Base-by-base conservation (phyloP, 768 basidiomycete species). In the Asterophora parasitica region DNA sequence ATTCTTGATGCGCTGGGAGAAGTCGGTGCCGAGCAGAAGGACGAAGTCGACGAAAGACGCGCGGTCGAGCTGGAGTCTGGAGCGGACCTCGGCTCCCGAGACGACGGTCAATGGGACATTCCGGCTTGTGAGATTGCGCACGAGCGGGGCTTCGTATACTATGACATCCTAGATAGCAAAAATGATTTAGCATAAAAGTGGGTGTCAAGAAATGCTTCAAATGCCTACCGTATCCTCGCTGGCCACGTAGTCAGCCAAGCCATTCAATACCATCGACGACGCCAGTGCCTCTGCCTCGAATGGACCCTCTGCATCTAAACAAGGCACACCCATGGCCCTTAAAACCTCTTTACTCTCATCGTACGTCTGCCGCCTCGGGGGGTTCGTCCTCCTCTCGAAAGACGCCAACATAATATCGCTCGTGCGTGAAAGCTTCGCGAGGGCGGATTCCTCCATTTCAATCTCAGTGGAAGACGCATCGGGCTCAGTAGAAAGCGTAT, bases 241-340 rank as follows among this genome's bases (percentile, higher is more conserved):
- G 4, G 80, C 88, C 15, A 95, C 93, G 59, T 79, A 92, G 65
- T 96, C 92, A 0, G 89, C 92, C 37, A 74, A 59, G 2, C 93
- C 92, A 23, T 77, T 69, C 12, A 82, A 57, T 9, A 89, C 91
- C 32, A 95, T 71, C 7, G 85, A 76, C 4, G 88, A 79, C 0
- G 92, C 92, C 28, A 95, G 66, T 0, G 88, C 91, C 64, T 96
- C 93, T 1, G 86, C 93, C 61, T 96, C 93, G 48, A 77, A 82
- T 0, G 84, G 77, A 0, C 83, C 83, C 0, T 71, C 69, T 7
- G 84, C 69, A 13, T 88, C 79, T 26, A 94, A 62, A 56, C 83
- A 86, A 0, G 85, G 84, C 2, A 93, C 74, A n/a, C 92, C 92
- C 85, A 94, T 87, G 0, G 86, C 83, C 17, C 62, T 57, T 7